Conservation (phyloP, 2,329 filamentous ascomycete genomes). For the Penicillium sp. region DNA sequence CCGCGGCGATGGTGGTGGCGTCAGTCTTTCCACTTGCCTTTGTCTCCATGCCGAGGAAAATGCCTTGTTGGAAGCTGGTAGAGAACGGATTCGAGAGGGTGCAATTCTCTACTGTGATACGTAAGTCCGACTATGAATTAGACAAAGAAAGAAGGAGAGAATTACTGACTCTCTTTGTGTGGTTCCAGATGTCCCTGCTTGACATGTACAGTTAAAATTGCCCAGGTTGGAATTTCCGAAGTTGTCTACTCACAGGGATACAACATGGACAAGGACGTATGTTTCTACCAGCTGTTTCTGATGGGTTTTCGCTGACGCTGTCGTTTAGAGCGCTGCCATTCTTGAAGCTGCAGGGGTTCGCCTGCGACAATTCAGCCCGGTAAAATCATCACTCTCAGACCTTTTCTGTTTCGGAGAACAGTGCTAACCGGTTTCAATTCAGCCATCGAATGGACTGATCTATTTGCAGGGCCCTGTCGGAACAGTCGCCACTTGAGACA, state of each 20-base stretch:
- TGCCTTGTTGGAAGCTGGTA: constrained; percentile 84
- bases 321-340: constrained; percentile 62
- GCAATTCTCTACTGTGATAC: constrained; percentile 90
- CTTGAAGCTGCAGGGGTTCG: constrained; percentile 77
- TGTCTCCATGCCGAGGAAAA: constrained; percentile 99
- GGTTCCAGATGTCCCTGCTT: constrained; percentile 71
- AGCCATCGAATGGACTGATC: constrained; percentile 62
- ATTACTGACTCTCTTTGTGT: not conserved
- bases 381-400: constrained; percentile 38
- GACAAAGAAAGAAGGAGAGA: not conserved
- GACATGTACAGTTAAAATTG: constrained; percentile 98
- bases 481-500: not conserved
- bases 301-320: not conserved
- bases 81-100: constrained; percentile 78
- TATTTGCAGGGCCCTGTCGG: constrained; percentile 50
- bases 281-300: not conserved
- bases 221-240: constrained; percentile 90
- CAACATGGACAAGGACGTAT: constrained; percentile 76
- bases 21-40: constrained; percentile 76
- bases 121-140: constrained; percentile 25
- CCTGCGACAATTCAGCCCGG: constrained; percentile 81
- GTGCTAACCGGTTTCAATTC: constrained; percentile 3
- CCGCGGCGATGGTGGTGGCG: constrained; percentile 62
- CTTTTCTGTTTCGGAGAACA: not conserved
- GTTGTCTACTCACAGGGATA: constrained; percentile 93